Conservation (phyloP, 345 rosid species). For the Eucalyptus globulus region DNA sequence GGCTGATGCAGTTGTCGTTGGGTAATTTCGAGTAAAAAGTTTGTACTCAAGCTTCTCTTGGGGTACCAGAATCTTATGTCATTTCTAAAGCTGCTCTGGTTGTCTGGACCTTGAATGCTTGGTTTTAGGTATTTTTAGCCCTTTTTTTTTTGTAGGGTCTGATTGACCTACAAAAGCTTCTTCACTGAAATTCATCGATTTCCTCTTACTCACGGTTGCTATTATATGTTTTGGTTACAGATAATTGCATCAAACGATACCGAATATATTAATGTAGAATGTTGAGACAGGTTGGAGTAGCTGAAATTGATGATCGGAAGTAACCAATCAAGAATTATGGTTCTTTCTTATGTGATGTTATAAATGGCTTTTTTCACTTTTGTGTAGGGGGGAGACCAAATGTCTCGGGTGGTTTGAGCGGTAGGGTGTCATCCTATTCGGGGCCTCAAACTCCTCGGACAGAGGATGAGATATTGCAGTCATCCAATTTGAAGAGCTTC, state of each 20-base stretch:
- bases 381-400: conserved; percentile 10
- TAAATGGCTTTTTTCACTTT: not conserved
- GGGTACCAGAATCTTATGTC: not conserved
- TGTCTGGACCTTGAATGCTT: not conserved
- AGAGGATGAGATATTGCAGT: conserved; percentile 71
- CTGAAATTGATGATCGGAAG: not conserved
- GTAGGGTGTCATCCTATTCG: conserved; percentile 29
- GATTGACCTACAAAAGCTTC: not conserved
- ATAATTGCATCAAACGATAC: not conserved
- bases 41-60: not conserved
- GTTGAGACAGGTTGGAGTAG: not conserved
- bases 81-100: not conserved
- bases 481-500: conserved; percentile 62
- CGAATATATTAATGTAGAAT: not conserved
- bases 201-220: not conserved
- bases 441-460: conserved; percentile 36
- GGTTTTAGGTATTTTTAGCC: not conserved
- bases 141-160: not conserved
- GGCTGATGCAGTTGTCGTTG: not conserved
- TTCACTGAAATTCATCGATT: not conserved
- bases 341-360: conserved; percentile 1
- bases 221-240: not conserved
- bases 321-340: not conserved
- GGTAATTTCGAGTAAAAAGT: not conserved
- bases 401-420: conserved; percentile 29